Evolutionary conservation across 331 rosid species (phyloP).

Genomic region (Rhamnella rubrinervis): DNA sequence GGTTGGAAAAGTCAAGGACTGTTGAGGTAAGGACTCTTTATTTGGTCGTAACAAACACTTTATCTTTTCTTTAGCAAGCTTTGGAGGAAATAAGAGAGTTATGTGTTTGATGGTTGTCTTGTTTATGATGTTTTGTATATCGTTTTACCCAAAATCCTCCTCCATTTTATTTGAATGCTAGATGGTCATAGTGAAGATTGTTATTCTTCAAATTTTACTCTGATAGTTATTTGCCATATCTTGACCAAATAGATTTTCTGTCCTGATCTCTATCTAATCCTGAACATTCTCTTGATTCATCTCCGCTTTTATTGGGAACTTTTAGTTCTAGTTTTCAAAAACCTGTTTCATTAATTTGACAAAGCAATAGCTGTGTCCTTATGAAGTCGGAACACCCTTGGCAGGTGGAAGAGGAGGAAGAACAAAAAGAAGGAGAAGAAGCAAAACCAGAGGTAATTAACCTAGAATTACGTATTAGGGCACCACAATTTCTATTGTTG

Average conservation of each 20-base stretch:
- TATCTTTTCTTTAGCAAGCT: constrained; percentile 1
- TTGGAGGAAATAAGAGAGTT: not conserved
- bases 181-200: too few relatives aligned
- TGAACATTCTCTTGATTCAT: too few relatives aligned
- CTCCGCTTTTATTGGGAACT: too few relatives aligned
- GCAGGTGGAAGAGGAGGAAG: constrained; percentile 98
- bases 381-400: constrained; percentile 5
- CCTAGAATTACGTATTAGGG: constrained; percentile 12
- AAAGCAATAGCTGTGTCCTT: not conserved
- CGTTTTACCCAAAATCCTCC: too few relatives aligned
- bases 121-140: too few relatives aligned
- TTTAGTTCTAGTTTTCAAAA: not conserved
- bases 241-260: too few relatives aligned
- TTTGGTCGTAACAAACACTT: not conserved
- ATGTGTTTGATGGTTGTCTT: not conserved
- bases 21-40: constrained; percentile 63
- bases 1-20: constrained; percentile 93
- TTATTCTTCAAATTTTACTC: too few relatives aligned
- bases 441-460: constrained; percentile 54
- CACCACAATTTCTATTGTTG: not conserved
- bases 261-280: too few relatives aligned
- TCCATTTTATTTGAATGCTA: too few relatives aligned
- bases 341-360: not conserved
- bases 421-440: constrained; percentile 80
- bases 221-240: too few relatives aligned